Evolutionary conservation across 345 rosid genomes (phyloP).

Genomic region (Raphanus raphanistrum): DNA sequence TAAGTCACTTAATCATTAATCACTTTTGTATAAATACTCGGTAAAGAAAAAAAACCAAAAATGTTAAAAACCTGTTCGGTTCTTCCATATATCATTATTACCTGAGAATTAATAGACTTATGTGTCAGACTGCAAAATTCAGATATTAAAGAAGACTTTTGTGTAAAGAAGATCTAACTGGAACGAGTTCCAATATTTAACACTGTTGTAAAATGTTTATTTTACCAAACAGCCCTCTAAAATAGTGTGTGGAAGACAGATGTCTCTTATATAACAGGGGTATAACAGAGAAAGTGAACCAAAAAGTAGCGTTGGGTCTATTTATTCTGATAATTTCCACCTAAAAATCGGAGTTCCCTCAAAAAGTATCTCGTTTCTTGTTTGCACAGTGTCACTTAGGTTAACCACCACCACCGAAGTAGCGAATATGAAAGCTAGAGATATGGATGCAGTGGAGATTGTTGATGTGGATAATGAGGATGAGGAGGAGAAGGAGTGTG

Average conservation of each 20-base stretch:
- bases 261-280: background rate
- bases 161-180: background rate
- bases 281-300: background rate
- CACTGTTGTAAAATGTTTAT: background rate
- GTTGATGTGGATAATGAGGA: background rate
- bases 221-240: background rate
- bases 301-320: background rate
- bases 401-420: background rate
- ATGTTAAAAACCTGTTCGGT: background rate
- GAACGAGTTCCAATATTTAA: background rate
- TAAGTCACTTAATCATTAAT: background rate
- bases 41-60: background rate
- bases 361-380: background rate
- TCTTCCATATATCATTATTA: background rate
- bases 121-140: background rate
- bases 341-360: background rate
- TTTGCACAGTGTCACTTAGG: background rate
- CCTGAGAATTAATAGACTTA: background rate
- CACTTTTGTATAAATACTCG: background rate
- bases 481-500: constrained; percentile 24
- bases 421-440: background rate
- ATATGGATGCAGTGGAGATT: background rate
- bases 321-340: background rate
- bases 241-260: background rate
- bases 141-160: background rate